Conservation (phyloP, 306 rosid species). For the Echinosophora koreensis region DNA sequence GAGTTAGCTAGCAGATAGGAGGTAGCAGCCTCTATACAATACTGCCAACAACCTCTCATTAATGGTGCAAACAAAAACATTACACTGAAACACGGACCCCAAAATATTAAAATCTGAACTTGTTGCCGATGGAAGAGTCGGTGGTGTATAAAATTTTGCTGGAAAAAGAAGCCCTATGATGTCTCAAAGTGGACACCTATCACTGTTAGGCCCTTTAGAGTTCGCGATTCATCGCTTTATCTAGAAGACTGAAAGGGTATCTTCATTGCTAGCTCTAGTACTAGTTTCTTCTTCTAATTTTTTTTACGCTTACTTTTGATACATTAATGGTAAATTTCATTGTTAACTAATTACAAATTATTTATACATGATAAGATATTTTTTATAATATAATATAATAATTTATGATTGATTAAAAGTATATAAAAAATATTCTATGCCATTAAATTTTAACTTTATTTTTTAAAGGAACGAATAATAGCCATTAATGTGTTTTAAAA, state of each 20-base stretch:
- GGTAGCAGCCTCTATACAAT: conserved; percentile 5
- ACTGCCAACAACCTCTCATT: conserved; percentile 33
- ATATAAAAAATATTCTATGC: too few species aligned
- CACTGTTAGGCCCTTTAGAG: conserved; percentile 43
- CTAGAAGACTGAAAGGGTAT: conserved; percentile 30
- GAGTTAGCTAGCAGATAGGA: not conserved
- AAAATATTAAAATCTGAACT: conserved; percentile 45
- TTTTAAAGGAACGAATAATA: not conserved
- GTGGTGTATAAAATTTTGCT: conserved; percentile 51
- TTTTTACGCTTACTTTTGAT: too few species aligned
- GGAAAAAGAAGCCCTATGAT: conserved; percentile 47
- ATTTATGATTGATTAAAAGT: too few species aligned
- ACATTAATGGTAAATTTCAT: too few species aligned
- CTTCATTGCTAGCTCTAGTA: conserved; percentile 45
- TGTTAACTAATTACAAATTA: too few species aligned
- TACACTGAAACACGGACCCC: conserved; percentile 55
- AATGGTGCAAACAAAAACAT: conserved; percentile 47
- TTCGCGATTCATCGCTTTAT: conserved; percentile 58
- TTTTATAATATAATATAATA: too few species aligned
- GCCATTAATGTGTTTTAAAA: conserved; percentile 56
- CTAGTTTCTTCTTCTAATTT: not conserved
- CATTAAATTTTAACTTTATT: too few species aligned
- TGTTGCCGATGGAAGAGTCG: conserved; percentile 26
- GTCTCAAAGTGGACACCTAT: conserved; percentile 54
- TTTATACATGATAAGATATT: too few species aligned